Evolutionary conservation across 208 protist genomes (phyloP), one percentile per base, ranked within the genome.

Genomic region (Hexamita inflata): DNA sequence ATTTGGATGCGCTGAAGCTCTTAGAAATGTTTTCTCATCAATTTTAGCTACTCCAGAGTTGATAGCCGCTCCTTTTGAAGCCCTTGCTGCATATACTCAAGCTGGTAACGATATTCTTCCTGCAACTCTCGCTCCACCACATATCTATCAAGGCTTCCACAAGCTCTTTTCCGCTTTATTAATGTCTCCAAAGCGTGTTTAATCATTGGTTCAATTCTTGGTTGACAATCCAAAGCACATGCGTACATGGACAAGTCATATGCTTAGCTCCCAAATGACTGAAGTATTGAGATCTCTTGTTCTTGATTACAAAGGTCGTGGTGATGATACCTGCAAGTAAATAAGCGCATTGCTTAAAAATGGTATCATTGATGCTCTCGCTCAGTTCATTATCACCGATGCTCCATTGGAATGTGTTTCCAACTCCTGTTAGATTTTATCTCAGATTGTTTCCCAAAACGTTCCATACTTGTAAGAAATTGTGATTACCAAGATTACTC

Each of bases 161-260:
- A 70, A 70, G 64, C 35, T 70, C 2, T 45, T 70, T 38, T 24
- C n/a, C 15, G 32, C 64, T 30, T 45, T 70, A 32, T 45, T 70
- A n/a, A 11, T n/a, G 2, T 40, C 40, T 13, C 35, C 64, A 29
- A 49, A 70, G 38, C 64, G 64, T 32, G 40, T 70, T n/a, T 42
- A 7, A 19, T 4, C 64, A 49, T 40, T 70, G 15, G 64, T 45
- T 2, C 4, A 13, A 15, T 70, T 45, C 42, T 38, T 70, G n/a
- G 42, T 11, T n/a, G 64, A n/a, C 4, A 70, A 70, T 34, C n/a
- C 42, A 32, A n/a, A n/a, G 9, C 42, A 70, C 64, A 45, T 70
- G 9, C 9, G 35, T 11, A 19, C 64, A 15, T 70, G 64, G 64
- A 34, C 38, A 11, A 4, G 11, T 45, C 64, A 70, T 45, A 70